Base-by-base conservation (phyloP, 306 rosid species). In the Fragaria iinumae region DNA sequence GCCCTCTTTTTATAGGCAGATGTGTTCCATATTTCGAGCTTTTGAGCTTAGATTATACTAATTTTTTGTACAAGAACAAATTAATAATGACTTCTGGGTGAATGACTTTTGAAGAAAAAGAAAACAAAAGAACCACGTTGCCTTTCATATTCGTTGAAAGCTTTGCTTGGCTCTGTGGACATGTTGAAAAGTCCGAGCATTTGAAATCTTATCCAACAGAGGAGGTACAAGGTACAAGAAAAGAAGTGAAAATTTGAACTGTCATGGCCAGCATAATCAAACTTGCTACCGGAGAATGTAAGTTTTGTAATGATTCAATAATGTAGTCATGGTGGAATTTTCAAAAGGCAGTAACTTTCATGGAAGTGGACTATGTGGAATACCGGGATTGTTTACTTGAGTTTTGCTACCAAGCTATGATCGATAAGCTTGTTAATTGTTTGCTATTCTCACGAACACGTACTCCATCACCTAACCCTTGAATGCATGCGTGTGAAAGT, bases 1-100 rank as follows among this genome's bases (percentile, higher is more conserved):
- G 36, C 36, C 67, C 60, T 16, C n/a, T 20, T 25, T 76, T 65
- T 71, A 81, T 71, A 81, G 71, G 47, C 62, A 16, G 1, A 39
- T 56, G 8, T 5, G 18, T 8, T 60, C 27, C 32, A 7, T 63
- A 3, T 32, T 63, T 6, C 25, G 3, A 49, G 17, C 11, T 36
- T 70, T 25, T 48, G 3, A 66, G 9, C n/a, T 17, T 49, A 2
- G 8, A 8, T 7, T 16, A 3, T 25, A 48, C 6, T 1, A 8
- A 0, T 55, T 12, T 1, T 53, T 41, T 12, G 5, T 13, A 1
- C 1, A 45, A 11, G 20, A 14, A 6, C 60, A 70, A 16, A 2
- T 29, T 45, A 50, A 25, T 29, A 49, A 47, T 6, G 50, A 47
- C 65, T 47, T 71, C 48, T 49, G 41, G 12, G 3, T 0, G 16